Evolutionary conservation across 352 stramenopile genomes (phyloP).

Genomic region (Phytophthora pseudosyringae): DNA sequence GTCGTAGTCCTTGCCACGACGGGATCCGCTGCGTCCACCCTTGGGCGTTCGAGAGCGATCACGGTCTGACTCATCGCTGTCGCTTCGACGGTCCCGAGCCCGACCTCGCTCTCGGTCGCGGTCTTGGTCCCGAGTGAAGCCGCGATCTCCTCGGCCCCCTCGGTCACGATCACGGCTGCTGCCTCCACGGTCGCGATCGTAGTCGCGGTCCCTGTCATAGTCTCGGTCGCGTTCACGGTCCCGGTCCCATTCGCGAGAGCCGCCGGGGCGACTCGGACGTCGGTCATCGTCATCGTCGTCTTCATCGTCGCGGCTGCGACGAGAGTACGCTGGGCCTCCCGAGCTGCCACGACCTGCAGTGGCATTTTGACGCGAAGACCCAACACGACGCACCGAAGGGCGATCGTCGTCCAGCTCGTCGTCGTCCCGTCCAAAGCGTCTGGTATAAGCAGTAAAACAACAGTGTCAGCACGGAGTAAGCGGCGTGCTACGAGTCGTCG

Average conservation of each 20-base stretch:
- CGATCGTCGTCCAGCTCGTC: constrained; percentile 68
- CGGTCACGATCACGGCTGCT: constrained; percentile 45
- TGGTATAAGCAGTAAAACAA: constrained; percentile 14
- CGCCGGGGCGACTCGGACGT: constrained; percentile 35
- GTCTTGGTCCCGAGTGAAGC: constrained; percentile 45
- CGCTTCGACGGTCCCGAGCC: constrained; percentile 23
- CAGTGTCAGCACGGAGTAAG: neutral
- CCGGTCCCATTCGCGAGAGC: constrained; percentile 44
- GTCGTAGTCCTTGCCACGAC: constrained; percentile 56
- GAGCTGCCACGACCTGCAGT: constrained; percentile 13
- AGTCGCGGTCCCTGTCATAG: constrained; percentile 35
- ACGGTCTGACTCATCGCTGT: constrained; percentile 38
- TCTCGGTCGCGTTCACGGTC: constrained; percentile 36
- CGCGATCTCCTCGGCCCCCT: constrained; percentile 43
- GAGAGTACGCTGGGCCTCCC: constrained; percentile 31
- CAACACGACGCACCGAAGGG: constrained; percentile 29
- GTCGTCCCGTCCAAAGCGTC: constrained; percentile 77
- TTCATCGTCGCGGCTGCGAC: constrained; percentile 45
- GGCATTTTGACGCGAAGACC: constrained; percentile 23
- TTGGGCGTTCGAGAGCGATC: constrained; percentile 38
- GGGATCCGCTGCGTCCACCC: constrained; percentile 22
- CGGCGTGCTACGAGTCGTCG: neutral
- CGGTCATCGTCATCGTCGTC: constrained; percentile 55
- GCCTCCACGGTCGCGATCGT: constrained; percentile 36
- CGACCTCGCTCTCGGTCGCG: constrained; percentile 35